Evolutionary conservation across 352 stramenopile species (phyloP), one percentile per base, ranked within the genome.

Genomic region (Plasmopara halstedii): DNA sequence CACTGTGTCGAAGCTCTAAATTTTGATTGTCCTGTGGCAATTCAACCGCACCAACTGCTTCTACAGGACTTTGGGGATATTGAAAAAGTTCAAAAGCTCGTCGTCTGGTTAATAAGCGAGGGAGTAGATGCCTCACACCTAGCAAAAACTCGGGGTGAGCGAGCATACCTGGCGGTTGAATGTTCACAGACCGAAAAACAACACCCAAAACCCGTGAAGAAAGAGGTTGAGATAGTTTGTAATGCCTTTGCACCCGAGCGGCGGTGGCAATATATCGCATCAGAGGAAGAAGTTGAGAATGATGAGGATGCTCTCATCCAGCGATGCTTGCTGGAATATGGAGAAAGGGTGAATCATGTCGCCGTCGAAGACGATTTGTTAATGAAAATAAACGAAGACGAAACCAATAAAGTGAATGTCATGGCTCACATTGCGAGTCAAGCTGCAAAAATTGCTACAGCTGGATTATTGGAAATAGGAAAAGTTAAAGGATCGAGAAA

Each of bases 31-130:
- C 62, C 58, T 7, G 51, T 64, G 8, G 38, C 50, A 0, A 62
- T 88, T 34, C 77, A 88, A 47, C 72, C 77, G 21, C 77, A 88
- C 40, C 72, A 88, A 53, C 56, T 86, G 46, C 57, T 88, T 31
- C 59, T 88, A n/a, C 77, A 88, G 44, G 77, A 86, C 51, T 86
- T 81, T 53, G 72, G 73, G 29, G 77, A 88, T 40, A 73, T 86
- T 42, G 65, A 72, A 34, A 62, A 70, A 4, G 67, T 88, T 34
- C 42, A 69, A 4, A 59, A 66, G 10, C 46, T 86, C 17, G 59
- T 86, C 0, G 4, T 42, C 26, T 85, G 72, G 77, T 58, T 88
- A n/a, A 38, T 85, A 11, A 62, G 67, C 31, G 62, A 75, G 34
- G 53, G 42, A 5, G 37, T 59, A 39, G 48, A 63, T 1, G 54